A percentile compares a stretch with the other conserved stretches of the same genome.
phyloP scores from a whole-genome alignment of 768 basidiomycete genomes.

The Amanita pallidorosea region DNA sequence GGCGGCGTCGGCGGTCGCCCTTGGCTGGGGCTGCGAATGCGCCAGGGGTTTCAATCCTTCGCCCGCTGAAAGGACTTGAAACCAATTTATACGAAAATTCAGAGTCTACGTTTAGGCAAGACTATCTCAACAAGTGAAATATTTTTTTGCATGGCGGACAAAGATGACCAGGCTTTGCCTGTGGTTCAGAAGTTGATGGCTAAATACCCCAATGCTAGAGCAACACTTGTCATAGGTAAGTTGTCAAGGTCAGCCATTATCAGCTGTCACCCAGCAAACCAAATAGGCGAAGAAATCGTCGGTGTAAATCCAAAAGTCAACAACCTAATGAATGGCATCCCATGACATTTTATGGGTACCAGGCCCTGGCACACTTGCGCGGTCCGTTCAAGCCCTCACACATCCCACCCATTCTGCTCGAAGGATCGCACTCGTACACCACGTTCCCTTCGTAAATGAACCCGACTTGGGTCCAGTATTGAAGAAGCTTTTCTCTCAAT shows the following conservation, averaged over 20 bases:
- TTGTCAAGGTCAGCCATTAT: neutral
- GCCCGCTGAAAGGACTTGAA: slow-evolving; percentile 92
- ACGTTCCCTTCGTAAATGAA: slow-evolving; percentile 74
- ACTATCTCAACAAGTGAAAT: slow-evolving; percentile 91
- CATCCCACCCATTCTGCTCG: slow-evolving; percentile 28
- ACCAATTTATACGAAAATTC: slow-evolving; percentile 94
- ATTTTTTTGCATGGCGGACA: slow-evolving; percentile 83
- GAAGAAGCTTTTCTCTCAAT: slow-evolving; percentile 94
- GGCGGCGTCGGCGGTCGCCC: slow-evolving; percentile 52
- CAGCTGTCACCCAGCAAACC: slow-evolving; percentile 2
- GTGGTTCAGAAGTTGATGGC: slow-evolving; percentile 69
- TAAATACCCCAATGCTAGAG: slow-evolving; percentile 69
- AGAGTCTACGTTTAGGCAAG: slow-evolving; percentile 85
- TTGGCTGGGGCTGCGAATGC: slow-evolving; percentile 35
- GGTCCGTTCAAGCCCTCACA: slow-evolving; percentile 71
- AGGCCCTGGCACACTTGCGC: slow-evolving; percentile 66
- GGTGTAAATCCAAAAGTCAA: slow-evolving; percentile 98
- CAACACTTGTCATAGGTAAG: slow-evolving; percentile 69
- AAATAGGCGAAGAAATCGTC: slow-evolving; percentile 65
- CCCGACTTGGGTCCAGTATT: slow-evolving; percentile 67
- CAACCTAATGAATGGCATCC: slow-evolving; percentile 76
- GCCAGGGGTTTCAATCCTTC: slow-evolving; percentile 89
- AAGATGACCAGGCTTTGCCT: slow-evolving; percentile 77
- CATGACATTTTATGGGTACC: slow-evolving; percentile 91
- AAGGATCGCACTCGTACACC: slow-evolving; percentile 83